Percentiles rank a stretch among this genome's conserved stretches.
phyloP scores from a whole-genome alignment of 2,329 filamentous ascomycete species.

The Sporothrix inflata region DNA sequence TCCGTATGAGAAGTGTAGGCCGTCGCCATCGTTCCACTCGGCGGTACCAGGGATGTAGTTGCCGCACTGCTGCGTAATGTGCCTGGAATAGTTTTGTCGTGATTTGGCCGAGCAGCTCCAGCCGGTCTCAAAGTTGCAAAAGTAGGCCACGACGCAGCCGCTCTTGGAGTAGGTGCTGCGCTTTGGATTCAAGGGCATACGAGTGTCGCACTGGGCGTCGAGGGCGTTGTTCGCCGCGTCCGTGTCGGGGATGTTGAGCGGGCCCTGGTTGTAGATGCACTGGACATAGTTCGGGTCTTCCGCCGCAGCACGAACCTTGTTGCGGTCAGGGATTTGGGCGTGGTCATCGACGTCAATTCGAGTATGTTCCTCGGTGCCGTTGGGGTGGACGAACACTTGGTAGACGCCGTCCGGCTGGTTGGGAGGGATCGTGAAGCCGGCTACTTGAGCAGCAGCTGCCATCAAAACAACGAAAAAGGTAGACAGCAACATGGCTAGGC shows the following conservation, averaged over 20 bases:
- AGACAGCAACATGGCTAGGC: background rate
- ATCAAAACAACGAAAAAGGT: background rate
- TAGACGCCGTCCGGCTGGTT: constrained; percentile 1
- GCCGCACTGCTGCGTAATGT: background rate
- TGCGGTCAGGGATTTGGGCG: too few relatives aligned
- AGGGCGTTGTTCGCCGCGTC: background rate
- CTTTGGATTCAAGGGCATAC: too few relatives aligned
- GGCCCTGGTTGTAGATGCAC: background rate
- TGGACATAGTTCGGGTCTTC: too few relatives aligned
- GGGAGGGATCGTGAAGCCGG: background rate
- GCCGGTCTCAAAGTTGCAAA: background rate
- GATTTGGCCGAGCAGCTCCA: background rate
- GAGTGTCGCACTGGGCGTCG: background rate
- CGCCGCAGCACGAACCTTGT: too few relatives aligned
- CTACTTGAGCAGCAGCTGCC: background rate
- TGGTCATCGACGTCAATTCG: background rate
- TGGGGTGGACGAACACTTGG: background rate
- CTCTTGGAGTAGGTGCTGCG: constrained; percentile 1
- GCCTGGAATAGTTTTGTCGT: background rate
- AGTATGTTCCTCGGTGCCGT: background rate
- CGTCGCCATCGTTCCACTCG: background rate
- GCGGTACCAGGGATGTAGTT: background rate
- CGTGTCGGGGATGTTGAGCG: background rate
- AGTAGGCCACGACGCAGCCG: background rate
- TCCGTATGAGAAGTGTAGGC: background rate